Base-by-base conservation (phyloP, 2,329 filamentous ascomycete species). In the Chrysoporthe deuterocubensis region DNA sequence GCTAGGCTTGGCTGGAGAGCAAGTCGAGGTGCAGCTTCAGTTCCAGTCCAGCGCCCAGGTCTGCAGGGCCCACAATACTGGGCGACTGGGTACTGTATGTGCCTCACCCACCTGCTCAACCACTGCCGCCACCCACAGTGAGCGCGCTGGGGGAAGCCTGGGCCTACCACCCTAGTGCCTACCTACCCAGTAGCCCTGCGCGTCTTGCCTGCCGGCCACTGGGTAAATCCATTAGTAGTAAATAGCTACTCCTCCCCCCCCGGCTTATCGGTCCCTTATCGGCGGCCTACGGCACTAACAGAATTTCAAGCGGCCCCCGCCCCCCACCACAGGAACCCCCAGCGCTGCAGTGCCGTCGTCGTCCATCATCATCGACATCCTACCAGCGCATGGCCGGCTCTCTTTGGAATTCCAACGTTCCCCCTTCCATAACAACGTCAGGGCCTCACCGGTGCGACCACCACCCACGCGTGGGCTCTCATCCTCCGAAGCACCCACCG, bases 241-340 rank as follows among this genome's bases (percentile, higher is more conserved):
- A 26, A 26, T 26, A 26, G 26, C 26, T 26, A 26, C 26, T 26
- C 26, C 34, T 58, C 32, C 16, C 1, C 52, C 4, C 9, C 7
- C 13, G n/a, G n/a, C 40, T 65, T 48, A 65, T 65, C 52, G 40
- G 37, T 42, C 14, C 16, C 42, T 58, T 59, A 58, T 65, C 62
- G 8, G 11, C 56, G 21, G 32, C 50, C 48, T 52, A 50, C n/a
- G 13, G 50, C 52, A 37, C 43, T 66, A 52, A 62, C 64, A 66
- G 62, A 68, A 59, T 50, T 63, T 62, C 65, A 26, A 26, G 26
- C 26, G 26, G 26, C 26, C 26, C 26, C 26, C 26, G 26, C 26
- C 50, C 50, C 37, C 71, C 18, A 72, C 62, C 37, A 26, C n/a
- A 26, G 46, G 26, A 42, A 14, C 46, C 14, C 16, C 50, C 26